Base-by-base conservation (phyloP, 768 basidiomycete genomes). In the Heimioporus sp. region DNA sequence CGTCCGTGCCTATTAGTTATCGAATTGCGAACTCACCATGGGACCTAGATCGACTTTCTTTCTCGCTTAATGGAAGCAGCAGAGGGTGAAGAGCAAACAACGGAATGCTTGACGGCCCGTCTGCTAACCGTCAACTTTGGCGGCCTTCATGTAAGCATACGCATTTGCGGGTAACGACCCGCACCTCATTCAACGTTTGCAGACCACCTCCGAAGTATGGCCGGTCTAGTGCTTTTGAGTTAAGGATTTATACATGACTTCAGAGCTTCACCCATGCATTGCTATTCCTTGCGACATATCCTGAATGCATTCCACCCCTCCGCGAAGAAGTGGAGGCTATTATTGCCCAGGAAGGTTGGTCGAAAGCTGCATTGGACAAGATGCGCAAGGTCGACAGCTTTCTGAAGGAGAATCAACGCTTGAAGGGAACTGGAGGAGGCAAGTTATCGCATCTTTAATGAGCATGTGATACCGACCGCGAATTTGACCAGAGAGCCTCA, bases 371-470 rank as follows among this genome's bases (percentile, higher is more conserved):
- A 6, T 20, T 74, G 20, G 53, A 32, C 15, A 66, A 68, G 36
- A 65, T 73, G 64, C 66, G 56, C 56, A 71, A 70, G 51, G 41
- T 76, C 7, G 75, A 77, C 48, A 77, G 72, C 49, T 76, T 78
- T 44, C 38, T 77, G 38, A 72, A 65, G 48, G 74, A 74, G 48
- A 61, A 63, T 2, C 62, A 67, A 40, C 64, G 72, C 1, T 45
- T 65, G 10, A 62, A 69, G 15, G 70, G 69, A 4, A 54, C 67
- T 17, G 62, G 46, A 19, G 48, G 49, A 4, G 28, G 69, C 67
- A 51, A 21, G 67, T 56, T 8, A n/a, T 10, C 24, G 24, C 17
- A 20, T 21, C 2, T 21, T 16, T 19, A n/a, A n/a, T 39, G 12
- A 8, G n/a, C 4, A 11, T 15, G 49, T n/a, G 46, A 19, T 31